Evolutionary conservation across 1,284 basidiomycete species (phyloP), one percentile per base, ranked within the genome.

Genomic region (Mycena sp.): DNA sequence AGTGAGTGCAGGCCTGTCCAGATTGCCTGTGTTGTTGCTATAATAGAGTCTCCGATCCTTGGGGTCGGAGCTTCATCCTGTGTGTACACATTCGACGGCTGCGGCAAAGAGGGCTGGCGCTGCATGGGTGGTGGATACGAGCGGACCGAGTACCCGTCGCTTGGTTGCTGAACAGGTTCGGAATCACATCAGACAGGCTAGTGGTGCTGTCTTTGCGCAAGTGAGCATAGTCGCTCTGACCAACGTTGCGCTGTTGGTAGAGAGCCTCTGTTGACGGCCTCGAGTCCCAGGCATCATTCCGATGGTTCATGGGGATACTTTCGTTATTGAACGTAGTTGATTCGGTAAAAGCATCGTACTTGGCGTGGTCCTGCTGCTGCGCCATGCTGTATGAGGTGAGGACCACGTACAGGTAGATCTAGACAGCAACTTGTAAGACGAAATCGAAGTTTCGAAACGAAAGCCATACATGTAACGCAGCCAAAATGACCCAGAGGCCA

Each of bases 361-460:
- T 88, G 67, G 86, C 86, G 75, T 95, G 93, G 73, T 95, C 94
- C 30, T 81, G 82, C 32, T 88, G 88, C 75, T 96, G 94, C 21
- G 86, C 85, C 17, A 82, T 79, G 11, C 89, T 86, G 76, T 96
- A 98, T 5, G 88, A 87, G 10, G 87, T 86, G 35, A 94, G 73
- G 43, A 95, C 83, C 65, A 91, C 74, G 70, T 84, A 85, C 54
- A 94, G 80, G 75, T 95, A 94, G 28, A 81, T 68, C 92, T 95
- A 71, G 4, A 11, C 25, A n/a, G 50, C 12, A 17, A 7, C 32
- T 49, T 16, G 55, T 48, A 59, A 17, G 2, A 55, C 53, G 44
- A 17, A 32, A 69, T 61, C 64, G 54, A 30, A 17, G 41, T 38
- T 19, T 32, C n/a, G 30, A 58, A 30, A 59, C 41, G 28, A 35